Conservation (phyloP, 805 yeast genomes). For the Lipomyces anomalus region DNA sequence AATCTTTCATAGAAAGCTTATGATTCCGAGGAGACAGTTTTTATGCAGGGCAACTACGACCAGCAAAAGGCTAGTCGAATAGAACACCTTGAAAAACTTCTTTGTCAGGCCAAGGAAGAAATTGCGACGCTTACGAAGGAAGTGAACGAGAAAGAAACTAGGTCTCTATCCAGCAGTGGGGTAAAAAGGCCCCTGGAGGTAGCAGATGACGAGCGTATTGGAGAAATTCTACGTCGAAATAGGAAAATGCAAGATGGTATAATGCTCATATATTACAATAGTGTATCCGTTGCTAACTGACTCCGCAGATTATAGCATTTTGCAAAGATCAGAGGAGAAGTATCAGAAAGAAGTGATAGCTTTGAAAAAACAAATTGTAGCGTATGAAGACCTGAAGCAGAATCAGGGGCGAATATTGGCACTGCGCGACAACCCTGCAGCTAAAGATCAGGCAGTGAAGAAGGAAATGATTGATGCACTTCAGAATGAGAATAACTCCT, state of each 20-base stretch:
- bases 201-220: slow-evolving; percentile 29
- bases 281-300: neutral
- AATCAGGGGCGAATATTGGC: slow-evolving; percentile 51
- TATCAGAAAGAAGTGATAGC: slow-evolving; percentile 26
- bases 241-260: slow-evolving; percentile 32
- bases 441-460: slow-evolving; percentile 56
- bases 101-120: slow-evolving; percentile 53
- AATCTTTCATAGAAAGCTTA: no score
- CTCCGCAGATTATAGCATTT: slow-evolving; percentile 7
- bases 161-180: slow-evolving; percentile 4
- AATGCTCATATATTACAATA: neutral
- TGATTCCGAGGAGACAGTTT: slow-evolving; percentile 35
- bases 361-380: slow-evolving; percentile 38
- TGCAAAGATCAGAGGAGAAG: slow-evolving; percentile 9
- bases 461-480: slow-evolving; percentile 47
- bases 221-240: slow-evolving; percentile 40
- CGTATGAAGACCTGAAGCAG: slow-evolving; percentile 34
- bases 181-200: slow-evolving; percentile 14
- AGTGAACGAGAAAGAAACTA: slow-evolving; percentile 32
- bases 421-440: slow-evolving; percentile 59
- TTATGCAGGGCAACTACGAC: slow-evolving; percentile 21
- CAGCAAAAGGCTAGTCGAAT: slow-evolving; percentile 27
- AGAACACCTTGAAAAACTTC: slow-evolving; percentile 40
- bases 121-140: slow-evolving; percentile 42
- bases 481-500: slow-evolving; percentile 52